Conservation (phyloP, 768 basidiomycete genomes). For the Rubroboletus satanas region DNA sequence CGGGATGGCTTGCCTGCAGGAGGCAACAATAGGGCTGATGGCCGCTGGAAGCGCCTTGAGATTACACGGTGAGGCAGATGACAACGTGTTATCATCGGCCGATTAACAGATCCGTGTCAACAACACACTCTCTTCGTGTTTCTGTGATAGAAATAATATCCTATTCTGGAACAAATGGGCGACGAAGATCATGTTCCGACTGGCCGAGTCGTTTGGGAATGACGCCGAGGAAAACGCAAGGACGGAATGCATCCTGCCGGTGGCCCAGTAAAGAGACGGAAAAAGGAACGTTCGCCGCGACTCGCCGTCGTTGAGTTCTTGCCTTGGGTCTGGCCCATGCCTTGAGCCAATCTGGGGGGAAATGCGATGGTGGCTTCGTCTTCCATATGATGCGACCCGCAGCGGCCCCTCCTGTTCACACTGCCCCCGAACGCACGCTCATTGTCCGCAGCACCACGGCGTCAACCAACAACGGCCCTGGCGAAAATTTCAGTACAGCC, state of each 20-base stretch:
- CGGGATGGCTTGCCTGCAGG: neutral
- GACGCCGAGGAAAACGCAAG: no score
- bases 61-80: neutral
- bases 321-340: neutral
- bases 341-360: neutral
- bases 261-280: neutral
- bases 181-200: neutral
- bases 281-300: neutral
- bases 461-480: neutral
- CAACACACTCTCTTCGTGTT: neutral
- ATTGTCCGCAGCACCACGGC: neutral
- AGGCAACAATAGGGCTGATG: neutral
- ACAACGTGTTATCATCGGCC: neutral
- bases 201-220: no score
- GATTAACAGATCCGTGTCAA: neutral
- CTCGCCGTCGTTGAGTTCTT: neutral
- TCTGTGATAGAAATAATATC: neutral
- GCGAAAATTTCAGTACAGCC: neutral
- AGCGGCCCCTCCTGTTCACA: neutral
- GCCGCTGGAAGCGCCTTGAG: neutral
- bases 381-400: slow-evolving; percentile 3
- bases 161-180: neutral
- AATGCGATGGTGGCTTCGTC: neutral
- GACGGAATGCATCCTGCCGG: no score
- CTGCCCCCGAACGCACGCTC: slow-evolving; percentile 6